Evolutionary conservation across 83 land plant genomes (phyloP), one percentile per base, ranked within the genome.

Genomic region (Isoetes engelmannii): DNA sequence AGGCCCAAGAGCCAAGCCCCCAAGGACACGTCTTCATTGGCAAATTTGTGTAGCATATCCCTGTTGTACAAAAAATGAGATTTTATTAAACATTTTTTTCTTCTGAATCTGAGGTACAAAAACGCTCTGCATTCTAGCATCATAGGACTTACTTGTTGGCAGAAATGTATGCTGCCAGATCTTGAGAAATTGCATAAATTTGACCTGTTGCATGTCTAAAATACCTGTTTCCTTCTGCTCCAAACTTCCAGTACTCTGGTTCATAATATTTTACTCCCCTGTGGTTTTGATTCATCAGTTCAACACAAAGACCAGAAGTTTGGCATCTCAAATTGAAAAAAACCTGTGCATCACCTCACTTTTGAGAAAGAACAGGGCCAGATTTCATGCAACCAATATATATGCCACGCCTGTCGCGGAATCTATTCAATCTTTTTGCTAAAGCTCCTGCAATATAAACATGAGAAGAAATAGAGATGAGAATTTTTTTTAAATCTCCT

Each of bases 241-340:
- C 66, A 44, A 63, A 63, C 47, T 63, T 63, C 66, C 66, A 63
- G 17, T 63, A 44, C 66, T 63, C 66, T 19, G 66, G 66, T 18
- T 63, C 66, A 13, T 44, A 47, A 41, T 63, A 63, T 63, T 63
- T 63, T 13, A 63, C 47, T 8, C 66, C 66, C 46, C 66, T 63
- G 45, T 8, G 7, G 19, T 1, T 9, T 59, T 19, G 7, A 9
- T 9, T 13, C 19, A 59, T 28, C 37, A 28, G 37, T 28, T 2
- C 37, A 28, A 28, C 37, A 28, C 37, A 28, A 28, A 28, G 37
- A 2, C 37, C 37, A 28, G 37, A 2, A 28, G 37, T 28, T 28
- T 51, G 54, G 54, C 0, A 12, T 51, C 15, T 51, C 54, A 51
- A 51, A 51, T n/a, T 12, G 12, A 51, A 51, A 51, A 51, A 15